A percentile compares a stretch with the other conserved stretches of the same genome.
Conservation (phyloP, 2,329 filamentous ascomycete genomes). For the Rhynchosporium secalis region DNA sequence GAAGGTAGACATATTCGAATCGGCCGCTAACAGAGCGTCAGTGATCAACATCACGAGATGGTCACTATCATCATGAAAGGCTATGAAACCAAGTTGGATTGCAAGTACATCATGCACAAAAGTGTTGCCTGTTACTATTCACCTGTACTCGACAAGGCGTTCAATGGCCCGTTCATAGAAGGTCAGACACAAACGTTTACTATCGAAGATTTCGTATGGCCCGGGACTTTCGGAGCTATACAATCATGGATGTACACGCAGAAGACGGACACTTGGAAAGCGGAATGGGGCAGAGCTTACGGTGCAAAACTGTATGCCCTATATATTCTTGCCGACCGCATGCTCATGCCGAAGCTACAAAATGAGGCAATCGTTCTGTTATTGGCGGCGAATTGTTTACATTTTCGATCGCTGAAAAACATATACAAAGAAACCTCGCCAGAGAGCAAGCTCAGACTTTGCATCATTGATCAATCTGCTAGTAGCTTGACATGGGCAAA, state of each 20-base stretch:
- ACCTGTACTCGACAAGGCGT: background rate
- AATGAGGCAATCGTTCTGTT: background rate
- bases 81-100: background rate
- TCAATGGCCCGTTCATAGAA: background rate
- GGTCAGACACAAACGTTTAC: slow-evolving; percentile 1
- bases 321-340: slow-evolving; percentile 8
- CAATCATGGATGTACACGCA: slow-evolving; percentile 13
- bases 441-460: slow-evolving; percentile 2
- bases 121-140: slow-evolving; percentile 3
- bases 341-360: slow-evolving; percentile 6
- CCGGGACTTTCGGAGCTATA: slow-evolving; percentile 1
- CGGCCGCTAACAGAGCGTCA: background rate
- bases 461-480: background rate
- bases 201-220: slow-evolving; percentile 3
- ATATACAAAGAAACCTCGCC: slow-evolving; percentile 4
- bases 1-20: background rate
- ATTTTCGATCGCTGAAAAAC: background rate
- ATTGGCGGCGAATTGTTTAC: background rate
- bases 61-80: background rate
- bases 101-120: background rate
- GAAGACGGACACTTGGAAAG: background rate
- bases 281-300: background rate
- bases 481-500: no score
- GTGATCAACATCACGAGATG: background rate
- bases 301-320: background rate